Evolutionary conservation across 495 filamentous ascomycete species (phyloP), one percentile per base, ranked within the genome.

Genomic region (Polyplosphaeria fusca): DNA sequence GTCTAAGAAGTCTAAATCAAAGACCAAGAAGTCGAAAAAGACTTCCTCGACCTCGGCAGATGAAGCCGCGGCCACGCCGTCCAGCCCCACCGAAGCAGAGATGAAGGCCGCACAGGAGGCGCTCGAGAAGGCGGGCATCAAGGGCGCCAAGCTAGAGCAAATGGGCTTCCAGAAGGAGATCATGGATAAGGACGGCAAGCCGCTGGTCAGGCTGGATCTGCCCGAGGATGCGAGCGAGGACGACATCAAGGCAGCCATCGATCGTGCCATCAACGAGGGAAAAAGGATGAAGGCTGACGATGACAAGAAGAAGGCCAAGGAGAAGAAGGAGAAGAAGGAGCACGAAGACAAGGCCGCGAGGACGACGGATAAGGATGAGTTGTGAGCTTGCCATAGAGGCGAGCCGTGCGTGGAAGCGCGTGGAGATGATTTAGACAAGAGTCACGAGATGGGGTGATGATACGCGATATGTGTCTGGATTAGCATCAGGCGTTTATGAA

Each of bases 11-110:
- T 59, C 58, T 55, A 58, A 68, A 26, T 67, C 74, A 61, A 71
- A 76, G 61, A 54, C 71, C 37, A 70, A 72, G 67, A 58, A 70
- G 55, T 5, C 53, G 38, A 46, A 20, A 49, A 69, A 71, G 42
- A 59, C 71, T 28, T 57, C 68, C 39, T 44, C 64, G 49, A 55
- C 66, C 54, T 67, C 65, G 45, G 70, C 65, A 41, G 39, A 27
- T 11, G 46, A 45, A 25, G 38, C 55, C 40, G 26, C 13, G 5
- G 47, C 11, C 5, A 52, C 24, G 30, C 30, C 5, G 55, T 52
- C 43, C n/a, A 37, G 42, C 2, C 52, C 52, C n/a, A 46, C 51
- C 9, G 22, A 56, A 11, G 59, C 45, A 16, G 59, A 62, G 20
- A 45, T 62, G n/a, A 23, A 42, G 5, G 30, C 30, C 30, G 30